Evolutionary conservation across 495 filamentous ascomycete genomes (phyloP).

Genomic region (Lepraria neglecta): DNA sequence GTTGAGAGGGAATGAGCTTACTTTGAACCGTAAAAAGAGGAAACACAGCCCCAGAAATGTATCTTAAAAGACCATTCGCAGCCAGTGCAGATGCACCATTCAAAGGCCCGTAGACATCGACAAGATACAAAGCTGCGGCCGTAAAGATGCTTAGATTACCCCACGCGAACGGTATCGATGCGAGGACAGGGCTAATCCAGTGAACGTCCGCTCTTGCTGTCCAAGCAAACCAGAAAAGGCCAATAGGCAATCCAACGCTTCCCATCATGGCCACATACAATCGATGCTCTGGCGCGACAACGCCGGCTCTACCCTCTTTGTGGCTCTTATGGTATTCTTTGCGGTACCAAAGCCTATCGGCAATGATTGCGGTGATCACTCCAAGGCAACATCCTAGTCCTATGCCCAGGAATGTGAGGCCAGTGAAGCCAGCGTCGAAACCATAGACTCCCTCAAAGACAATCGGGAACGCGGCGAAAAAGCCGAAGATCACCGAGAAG

Average conservation of each 20-base stretch:
- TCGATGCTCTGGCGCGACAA: slow-evolving; percentile 48
- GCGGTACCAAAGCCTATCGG: slow-evolving; percentile 41
- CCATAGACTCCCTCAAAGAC: slow-evolving; percentile 46
- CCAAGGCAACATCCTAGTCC: slow-evolving; percentile 51
- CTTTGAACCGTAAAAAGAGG: slow-evolving; percentile 58
- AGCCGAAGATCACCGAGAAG: slow-evolving; percentile 58
- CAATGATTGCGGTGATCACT: slow-evolving; percentile 39
- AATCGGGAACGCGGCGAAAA: slow-evolving; percentile 59
- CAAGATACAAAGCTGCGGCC: slow-evolving; percentile 42
- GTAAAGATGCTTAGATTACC: slow-evolving; percentile 56
- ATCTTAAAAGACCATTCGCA: slow-evolving; percentile 59
- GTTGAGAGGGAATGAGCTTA: slow-evolving; percentile 29
- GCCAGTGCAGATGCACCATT: slow-evolving; percentile 56
- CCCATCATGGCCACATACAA: slow-evolving; percentile 56
- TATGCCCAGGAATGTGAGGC: slow-evolving; percentile 55
- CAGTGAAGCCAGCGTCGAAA: slow-evolving; percentile 44
- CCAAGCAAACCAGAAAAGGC: slow-evolving; percentile 47
- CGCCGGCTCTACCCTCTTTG: slow-evolving; percentile 27
- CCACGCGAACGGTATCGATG: slow-evolving; percentile 59
- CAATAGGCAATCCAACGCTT: slow-evolving; percentile 47
- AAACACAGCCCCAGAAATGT: slow-evolving; percentile 55
- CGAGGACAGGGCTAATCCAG: slow-evolving; percentile 43
- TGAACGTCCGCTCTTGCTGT: slow-evolving; percentile 34
- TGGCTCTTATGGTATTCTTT: slow-evolving; percentile 29
- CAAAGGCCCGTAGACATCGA: slow-evolving; percentile 51